phyloP scores from a whole-genome alignment of 2,329 filamentous ascomycete species.

The Ophiostoma novo-ulmi region DNA sequence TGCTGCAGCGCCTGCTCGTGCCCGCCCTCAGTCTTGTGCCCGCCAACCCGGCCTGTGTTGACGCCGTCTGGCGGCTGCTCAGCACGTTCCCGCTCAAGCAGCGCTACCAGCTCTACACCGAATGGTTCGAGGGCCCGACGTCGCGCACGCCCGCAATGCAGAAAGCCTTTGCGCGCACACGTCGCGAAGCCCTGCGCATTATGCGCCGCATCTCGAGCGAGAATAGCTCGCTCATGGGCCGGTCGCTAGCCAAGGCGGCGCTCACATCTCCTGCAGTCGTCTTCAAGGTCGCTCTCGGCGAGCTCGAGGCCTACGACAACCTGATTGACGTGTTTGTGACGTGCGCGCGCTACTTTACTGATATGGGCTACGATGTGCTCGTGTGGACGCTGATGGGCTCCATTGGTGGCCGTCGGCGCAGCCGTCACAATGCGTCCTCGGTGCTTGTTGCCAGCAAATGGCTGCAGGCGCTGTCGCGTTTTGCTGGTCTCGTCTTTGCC shows the following conservation, averaged over 20 bases:
- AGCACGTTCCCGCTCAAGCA: conserved; percentile 69
- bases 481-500: conserved; percentile 84
- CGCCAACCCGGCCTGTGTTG: conserved; percentile 75
- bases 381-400: conserved; percentile 86
- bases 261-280: conserved; percentile 86
- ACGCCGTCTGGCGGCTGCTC: conserved; percentile 80
- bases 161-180: conserved; percentile 69
- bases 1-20: conserved; percentile 78
- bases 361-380: conserved; percentile 85
- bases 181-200: conserved; percentile 73
- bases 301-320: conserved; percentile 92
- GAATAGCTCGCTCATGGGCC: conserved; percentile 80
- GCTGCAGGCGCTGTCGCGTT: conserved; percentile 84
- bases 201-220: conserved; percentile 86
- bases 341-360: conserved; percentile 89
- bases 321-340: conserved; percentile 92
- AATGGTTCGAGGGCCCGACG: conserved; percentile 80
- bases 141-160: conserved; percentile 74
- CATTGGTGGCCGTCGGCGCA: conserved; percentile 56
- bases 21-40: conserved; percentile 83
- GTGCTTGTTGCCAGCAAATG: conserved; percentile 78
- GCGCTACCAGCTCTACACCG: conserved; percentile 84
- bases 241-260: conserved; percentile 85
- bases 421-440: conserved; percentile 57
- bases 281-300: conserved; percentile 79